Evolutionary conservation across 192 early-diverging fungal genomes (phyloP).

Genomic region (Coemansia sp.): DNA sequence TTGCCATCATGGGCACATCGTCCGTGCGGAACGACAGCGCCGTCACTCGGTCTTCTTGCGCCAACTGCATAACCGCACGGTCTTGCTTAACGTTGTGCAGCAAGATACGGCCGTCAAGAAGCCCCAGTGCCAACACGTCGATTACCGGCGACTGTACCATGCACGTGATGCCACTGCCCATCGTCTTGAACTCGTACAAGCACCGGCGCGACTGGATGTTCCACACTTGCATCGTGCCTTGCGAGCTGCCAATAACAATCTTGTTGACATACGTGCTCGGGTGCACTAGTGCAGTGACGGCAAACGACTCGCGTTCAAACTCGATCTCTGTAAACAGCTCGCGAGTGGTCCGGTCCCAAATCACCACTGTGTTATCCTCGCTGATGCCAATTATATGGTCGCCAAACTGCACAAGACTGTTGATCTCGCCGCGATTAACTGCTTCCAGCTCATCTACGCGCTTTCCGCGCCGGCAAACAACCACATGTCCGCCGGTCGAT

Average conservation of each 20-base stretch:
- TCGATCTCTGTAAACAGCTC: conserved; percentile 73
- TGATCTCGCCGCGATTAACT: conserved; percentile 52
- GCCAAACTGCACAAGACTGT: conserved; percentile 72
- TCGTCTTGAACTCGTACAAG: conserved; percentile 77
- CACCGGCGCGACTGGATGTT: conserved; percentile 77
- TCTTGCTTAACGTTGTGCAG: conserved; percentile 86
- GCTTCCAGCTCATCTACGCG: conserved; percentile 18
- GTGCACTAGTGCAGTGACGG: conserved; percentile 76
- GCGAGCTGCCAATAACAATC: conserved; percentile 78
- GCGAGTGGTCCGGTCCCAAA: conserved; percentile 73
- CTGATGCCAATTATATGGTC: conserved; percentile 72
- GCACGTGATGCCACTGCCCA: conserved; percentile 73
- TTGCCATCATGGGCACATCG: conserved; percentile 84
- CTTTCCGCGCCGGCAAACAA: conserved; percentile 64
- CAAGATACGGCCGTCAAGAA: conserved; percentile 81
- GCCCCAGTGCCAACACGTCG: conserved; percentile 90
- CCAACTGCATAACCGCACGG: conserved; percentile 69
- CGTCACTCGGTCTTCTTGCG: conserved; percentile 89
- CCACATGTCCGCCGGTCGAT: conserved; percentile 64
- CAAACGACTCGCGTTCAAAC: conserved; percentile 69
- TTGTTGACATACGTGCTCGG: conserved; percentile 99
- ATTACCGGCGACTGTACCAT: conserved; percentile 86
- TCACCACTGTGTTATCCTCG: conserved; percentile 75
- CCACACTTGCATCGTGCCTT: conserved; percentile 93
- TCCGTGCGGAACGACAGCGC: conserved; percentile 90